Percentiles rank a stretch among this genome's conserved stretches.
Evolutionary conservation across 2,329 filamentous ascomycete genomes (phyloP).

Genomic region (Myriangium duriaei): DNA sequence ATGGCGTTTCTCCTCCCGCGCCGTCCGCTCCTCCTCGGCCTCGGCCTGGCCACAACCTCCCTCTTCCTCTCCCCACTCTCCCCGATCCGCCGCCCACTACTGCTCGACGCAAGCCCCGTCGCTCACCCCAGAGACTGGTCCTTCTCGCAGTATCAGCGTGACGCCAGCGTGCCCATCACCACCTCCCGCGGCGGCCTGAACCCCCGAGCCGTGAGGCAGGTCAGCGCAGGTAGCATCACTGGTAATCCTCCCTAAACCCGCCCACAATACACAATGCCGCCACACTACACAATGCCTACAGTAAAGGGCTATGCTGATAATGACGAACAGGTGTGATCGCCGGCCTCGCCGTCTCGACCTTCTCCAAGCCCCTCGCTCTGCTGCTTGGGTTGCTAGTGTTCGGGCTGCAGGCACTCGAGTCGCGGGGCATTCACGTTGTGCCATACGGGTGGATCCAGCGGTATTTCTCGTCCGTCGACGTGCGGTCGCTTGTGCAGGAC

Average conservation of each 20-base stretch:
- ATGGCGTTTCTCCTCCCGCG: conserved; percentile 8
- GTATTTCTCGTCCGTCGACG: conserved; percentile 38
- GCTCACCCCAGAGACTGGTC: conserved; percentile 26
- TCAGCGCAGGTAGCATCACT: conserved; percentile 35
- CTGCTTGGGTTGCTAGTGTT: conserved; percentile 53
- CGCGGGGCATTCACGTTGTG: conserved; percentile 38
- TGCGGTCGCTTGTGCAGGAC: conserved; percentile 40
- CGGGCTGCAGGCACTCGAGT: conserved; percentile 41
- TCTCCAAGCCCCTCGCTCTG: conserved; percentile 58
- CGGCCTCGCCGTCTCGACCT: conserved; percentile 54
- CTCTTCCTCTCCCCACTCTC: conserved; percentile 19
- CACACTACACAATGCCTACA: too few species aligned
- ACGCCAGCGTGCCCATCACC: conserved; percentile 27
- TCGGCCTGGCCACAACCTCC: conserved; percentile 16
- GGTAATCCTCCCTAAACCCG: conserved; percentile 23
- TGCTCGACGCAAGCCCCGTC: conserved; percentile 24
- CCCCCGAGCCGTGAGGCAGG: conserved; percentile 29
- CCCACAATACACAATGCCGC: too few species aligned
- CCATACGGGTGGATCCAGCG: conserved; percentile 37
- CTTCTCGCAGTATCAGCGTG: conserved; percentile 25
- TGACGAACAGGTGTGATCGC: conserved; percentile 43
- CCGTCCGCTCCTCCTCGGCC: conserved; percentile 9
- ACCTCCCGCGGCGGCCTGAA: conserved; percentile 29
- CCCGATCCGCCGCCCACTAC: conserved; percentile 20
- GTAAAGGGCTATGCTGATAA: not conserved